Evolutionary conservation across 1,284 basidiomycete species (phyloP).

Genomic region (Mycosarcoma mackinlayi): DNA sequence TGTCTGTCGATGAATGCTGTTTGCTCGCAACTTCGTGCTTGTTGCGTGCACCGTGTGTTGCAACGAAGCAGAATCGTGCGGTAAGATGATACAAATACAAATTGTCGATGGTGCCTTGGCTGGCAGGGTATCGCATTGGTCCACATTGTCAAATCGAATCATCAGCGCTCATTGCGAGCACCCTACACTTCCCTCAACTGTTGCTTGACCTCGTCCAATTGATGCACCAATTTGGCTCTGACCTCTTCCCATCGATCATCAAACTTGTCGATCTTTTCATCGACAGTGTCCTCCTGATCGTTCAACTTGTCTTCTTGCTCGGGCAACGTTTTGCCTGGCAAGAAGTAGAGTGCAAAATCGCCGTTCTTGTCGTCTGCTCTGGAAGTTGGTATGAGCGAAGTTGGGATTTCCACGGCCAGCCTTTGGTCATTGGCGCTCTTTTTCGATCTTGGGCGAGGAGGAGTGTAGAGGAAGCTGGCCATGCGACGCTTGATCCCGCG

Average conservation of each 20-base stretch:
- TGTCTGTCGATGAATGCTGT: too few species aligned
- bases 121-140: too few species aligned
- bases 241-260: conserved; percentile 22
- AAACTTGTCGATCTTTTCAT: conserved; percentile 31
- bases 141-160: too few species aligned
- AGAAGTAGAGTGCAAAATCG: conserved; percentile 25
- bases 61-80: too few species aligned
- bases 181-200: too few species aligned
- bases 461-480: conserved; percentile 35
- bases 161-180: too few species aligned
- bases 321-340: conserved; percentile 27
- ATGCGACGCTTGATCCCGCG: conserved; percentile 28
- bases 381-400: neutral
- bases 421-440: neutral
- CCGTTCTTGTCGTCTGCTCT: neutral
- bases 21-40: too few species aligned
- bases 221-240: neutral
- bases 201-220: conserved; percentile 22
- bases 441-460: neutral
- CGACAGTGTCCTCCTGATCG: conserved; percentile 39
- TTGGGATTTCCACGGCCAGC: conserved; percentile 18
- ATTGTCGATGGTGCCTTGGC: too few species aligned
- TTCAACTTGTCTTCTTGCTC: conserved; percentile 43
- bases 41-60: too few species aligned
- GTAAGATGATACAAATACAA: too few species aligned